phyloP scores from a whole-genome alignment of 495 filamentous ascomycete species.

The Podospora appendiculata region DNA sequence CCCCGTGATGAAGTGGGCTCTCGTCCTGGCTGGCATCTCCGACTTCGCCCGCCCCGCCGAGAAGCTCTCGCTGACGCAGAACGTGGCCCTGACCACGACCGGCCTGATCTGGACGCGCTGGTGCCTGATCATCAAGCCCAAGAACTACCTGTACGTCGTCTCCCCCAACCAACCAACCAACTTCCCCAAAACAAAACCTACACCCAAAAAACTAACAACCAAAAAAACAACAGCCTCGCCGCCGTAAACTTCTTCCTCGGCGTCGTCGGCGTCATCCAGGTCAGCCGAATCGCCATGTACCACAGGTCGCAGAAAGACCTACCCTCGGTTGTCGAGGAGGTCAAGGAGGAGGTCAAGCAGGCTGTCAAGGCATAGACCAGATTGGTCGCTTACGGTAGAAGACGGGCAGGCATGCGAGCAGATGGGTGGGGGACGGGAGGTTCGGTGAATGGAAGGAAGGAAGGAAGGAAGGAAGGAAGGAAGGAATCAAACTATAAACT shows the following conservation, averaged over 20 bases:
- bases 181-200: background rate
- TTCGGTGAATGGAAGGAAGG: background rate
- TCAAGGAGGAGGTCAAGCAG: slow-evolving; percentile 15
- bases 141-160: slow-evolving; percentile 69
- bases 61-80: slow-evolving; percentile 86
- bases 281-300: slow-evolving; percentile 66
- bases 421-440: background rate
- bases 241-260: slow-evolving; percentile 98
- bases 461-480: background rate
- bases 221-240: slow-evolving; percentile 55
- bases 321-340: slow-evolving; percentile 39
- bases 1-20: slow-evolving; percentile 94
- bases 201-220: background rate
- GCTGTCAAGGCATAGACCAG: background rate
- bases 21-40: slow-evolving; percentile 85
- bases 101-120: slow-evolving; percentile 96
- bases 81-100: slow-evolving; percentile 78
- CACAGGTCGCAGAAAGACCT: slow-evolving; percentile 50
- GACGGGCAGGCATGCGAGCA: background rate
- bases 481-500: background rate
- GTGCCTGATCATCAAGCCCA: slow-evolving; percentile 94
- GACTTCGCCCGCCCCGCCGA: slow-evolving; percentile 91
- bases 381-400: background rate
- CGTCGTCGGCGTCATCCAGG: slow-evolving; percentile 74
- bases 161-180: background rate